Base-by-base conservation (phyloP, 2,329 filamentous ascomycete species). In the Aspergillus arachidicola region DNA sequence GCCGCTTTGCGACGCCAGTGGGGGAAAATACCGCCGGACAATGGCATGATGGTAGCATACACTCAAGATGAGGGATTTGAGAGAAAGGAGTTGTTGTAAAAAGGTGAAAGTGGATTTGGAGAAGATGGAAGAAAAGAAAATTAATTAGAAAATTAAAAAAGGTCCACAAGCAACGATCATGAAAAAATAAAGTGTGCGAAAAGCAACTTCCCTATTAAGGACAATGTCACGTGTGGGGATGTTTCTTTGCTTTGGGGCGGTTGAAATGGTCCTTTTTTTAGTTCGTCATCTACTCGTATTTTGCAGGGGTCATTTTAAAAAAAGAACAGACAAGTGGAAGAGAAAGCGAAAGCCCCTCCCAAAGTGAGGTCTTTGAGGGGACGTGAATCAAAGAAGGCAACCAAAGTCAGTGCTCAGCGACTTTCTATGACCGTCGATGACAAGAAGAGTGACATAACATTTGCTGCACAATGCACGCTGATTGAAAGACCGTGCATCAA, bases 1-100 rank as follows among this genome's bases (percentile, higher is more conserved):
- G 65, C 69, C 21, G 69, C 64, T 63, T 71, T 71, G 64, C 67
- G 64, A 65, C 61, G 63, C 69, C 71, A 69, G 69, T 69, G 66
- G 64, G 70, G 69, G 58, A 71, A 69, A 55, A 43, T 66, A 65
- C n/a, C n/a, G 54, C 65, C 62, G 59, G 69, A 70, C 50, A 69
- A 65, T 69, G 51, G 51, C 51, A 55, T 55, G 34, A 71, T 71
- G 55, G 41, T 30, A 45, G 54, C 32, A 19, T 36, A 50, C 45
- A 38, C 45, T 5, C 11, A 46, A 48, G 55, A 56, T 41, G 23
- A 34, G 36, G 58, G 53, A 34, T 46, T 28, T 43, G 14, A 55
- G 46, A 58, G 16, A 57, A 16, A 45, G 14, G 21, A 58, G 41
- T 32, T 41, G 11, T 46, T 53, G 26, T 36, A 60, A 36, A 58